Evolutionary conservation across 306 rosid genomes (phyloP), one percentile per base, ranked within the genome.

Genomic region (Cucurbita moschata): DNA sequence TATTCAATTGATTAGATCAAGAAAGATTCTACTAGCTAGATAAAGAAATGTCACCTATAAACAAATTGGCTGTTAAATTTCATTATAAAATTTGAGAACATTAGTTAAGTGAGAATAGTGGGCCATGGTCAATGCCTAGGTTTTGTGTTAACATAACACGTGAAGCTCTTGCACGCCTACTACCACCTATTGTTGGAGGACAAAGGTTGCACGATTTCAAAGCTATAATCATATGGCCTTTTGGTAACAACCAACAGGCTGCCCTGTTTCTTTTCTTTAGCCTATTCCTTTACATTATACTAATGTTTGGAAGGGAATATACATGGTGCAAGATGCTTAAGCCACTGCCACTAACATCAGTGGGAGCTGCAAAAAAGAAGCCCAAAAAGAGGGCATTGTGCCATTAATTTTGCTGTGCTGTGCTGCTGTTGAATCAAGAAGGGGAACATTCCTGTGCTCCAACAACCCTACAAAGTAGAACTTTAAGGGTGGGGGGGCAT

Each of bases 241-340:
- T 47, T 23, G 73, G 58, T 23, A 49, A 9, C 57, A 69, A 69
- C 73, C 75, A 71, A 51, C 62, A 71, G 50, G 58, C 57, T 51
- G 53, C 51, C n/a, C 10, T 64, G 35, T 26, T 26, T 26, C 8
- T 50, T 70, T 71, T 51, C 75, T 49, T 52, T 71, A 26, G 30
- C 14, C 42, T 47, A 69, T 23, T 69, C n/a, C 19, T 15, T n/a
- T 19, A 1, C 37, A 51, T 52, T 52, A 30, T 39, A 5, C 56
- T 47, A 68, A 64, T 67, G 52, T 46, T 15, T 23, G 0, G 13
- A 26, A 68, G 14, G 6, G 15, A 69, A 46, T 69, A 69, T 46
- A 67, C 12, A 42, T 23, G 9, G 10, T 66, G 39, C 18, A 10
- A 11, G 54, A 66, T 43, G 73, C 56, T 23, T 13, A 12, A 7